These are phyloP conservation scores for Chrysanthemum seticuspe DNA, from an alignment of 129 eudicot genomes.

Conservation along the genomic window DNA sequence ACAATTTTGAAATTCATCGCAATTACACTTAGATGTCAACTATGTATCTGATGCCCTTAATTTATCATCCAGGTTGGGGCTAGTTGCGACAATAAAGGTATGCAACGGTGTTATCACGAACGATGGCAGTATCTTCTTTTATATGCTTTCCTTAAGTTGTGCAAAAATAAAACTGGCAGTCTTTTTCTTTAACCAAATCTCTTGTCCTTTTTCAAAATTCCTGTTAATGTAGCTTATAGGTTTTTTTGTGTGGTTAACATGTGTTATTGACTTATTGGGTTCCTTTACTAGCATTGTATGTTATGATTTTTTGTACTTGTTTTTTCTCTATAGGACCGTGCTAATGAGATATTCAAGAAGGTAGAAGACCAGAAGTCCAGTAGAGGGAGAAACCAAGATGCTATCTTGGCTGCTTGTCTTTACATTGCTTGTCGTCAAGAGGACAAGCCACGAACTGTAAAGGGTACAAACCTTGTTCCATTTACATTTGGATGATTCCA, in stretches of 20 bases:
- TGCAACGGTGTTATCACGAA: background rate
- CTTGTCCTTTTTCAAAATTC: background rate
- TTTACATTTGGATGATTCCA: constrained; percentile 10
- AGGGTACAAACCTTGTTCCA: constrained; percentile 41
- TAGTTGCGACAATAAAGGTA: constrained; percentile 81
- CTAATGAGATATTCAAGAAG: constrained; percentile 80
- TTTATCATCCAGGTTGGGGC: constrained; percentile 66
- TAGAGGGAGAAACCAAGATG: constrained; percentile 78
- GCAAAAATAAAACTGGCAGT: background rate
- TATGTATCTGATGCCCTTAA: constrained; percentile 19
- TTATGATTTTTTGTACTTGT: too few relatives aligned
- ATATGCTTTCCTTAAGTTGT: background rate
- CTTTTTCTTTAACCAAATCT: background rate
- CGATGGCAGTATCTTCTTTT: background rate
- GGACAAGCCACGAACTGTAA: constrained; percentile 75
- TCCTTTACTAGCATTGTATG: too few relatives aligned
- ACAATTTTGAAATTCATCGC: background rate
- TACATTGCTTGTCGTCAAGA: constrained; percentile 83
- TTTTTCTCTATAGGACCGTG: constrained; percentile 53
- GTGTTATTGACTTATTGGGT: too few relatives aligned
- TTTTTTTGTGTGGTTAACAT: background rate
- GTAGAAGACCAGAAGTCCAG: constrained; percentile 76
- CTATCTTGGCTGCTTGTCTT: constrained; percentile 72
- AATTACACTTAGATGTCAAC: constrained; percentile 5
- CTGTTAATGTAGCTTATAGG: background rate